A percentile compares a stretch with the other conserved stretches of the same genome.
Conservation (phyloP, 768 basidiomycete genomes). For the Nidularia sp. region DNA sequence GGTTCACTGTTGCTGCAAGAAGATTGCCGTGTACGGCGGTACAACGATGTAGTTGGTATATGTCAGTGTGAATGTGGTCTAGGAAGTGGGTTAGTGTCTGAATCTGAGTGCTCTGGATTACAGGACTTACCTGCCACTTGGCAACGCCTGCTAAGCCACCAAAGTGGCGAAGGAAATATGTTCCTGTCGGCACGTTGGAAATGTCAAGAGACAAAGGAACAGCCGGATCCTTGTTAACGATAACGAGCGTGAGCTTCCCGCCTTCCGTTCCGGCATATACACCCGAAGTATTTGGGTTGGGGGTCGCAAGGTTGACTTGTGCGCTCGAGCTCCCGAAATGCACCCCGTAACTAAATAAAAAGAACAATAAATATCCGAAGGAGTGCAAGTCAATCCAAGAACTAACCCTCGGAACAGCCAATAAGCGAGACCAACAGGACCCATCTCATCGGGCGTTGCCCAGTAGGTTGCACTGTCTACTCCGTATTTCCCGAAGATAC, state of each 20-base stretch:
- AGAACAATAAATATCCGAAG: too few species aligned
- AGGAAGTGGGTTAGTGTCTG: not conserved
- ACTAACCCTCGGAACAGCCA: slow-evolving; percentile 53
- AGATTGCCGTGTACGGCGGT: slow-evolving; percentile 31
- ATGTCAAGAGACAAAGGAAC: slow-evolving; percentile 34
- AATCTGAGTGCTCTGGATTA: not conserved
- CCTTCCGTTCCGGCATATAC: slow-evolving; percentile 42
- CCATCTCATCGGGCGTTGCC: slow-evolving; percentile 40
- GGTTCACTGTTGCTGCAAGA: slow-evolving; percentile 22
- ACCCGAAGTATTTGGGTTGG: slow-evolving; percentile 36
- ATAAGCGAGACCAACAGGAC: slow-evolving; percentile 49
- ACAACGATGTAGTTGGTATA: slow-evolving; percentile 25
- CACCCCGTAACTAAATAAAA: slow-evolving; percentile 32
- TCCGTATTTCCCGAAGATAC: slow-evolving; percentile 46
- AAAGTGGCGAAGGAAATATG: slow-evolving; percentile 53
- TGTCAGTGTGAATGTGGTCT: slow-evolving; percentile 27
- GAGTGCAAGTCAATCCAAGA: not conserved
- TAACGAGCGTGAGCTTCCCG: slow-evolving; percentile 37
- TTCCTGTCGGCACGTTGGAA: slow-evolving; percentile 40
- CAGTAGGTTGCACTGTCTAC: slow-evolving; percentile 53
- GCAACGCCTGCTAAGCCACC: slow-evolving; percentile 49
- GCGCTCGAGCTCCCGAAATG: slow-evolving; percentile 40
- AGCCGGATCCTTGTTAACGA: slow-evolving; percentile 47
- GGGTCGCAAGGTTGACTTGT: slow-evolving; percentile 38
- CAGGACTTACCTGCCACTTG: slow-evolving; percentile 47